These are phyloP conservation scores for Myxozyma kluyveri DNA, from an alignment of 805 yeast species.

Conservation along the genomic window DNA sequence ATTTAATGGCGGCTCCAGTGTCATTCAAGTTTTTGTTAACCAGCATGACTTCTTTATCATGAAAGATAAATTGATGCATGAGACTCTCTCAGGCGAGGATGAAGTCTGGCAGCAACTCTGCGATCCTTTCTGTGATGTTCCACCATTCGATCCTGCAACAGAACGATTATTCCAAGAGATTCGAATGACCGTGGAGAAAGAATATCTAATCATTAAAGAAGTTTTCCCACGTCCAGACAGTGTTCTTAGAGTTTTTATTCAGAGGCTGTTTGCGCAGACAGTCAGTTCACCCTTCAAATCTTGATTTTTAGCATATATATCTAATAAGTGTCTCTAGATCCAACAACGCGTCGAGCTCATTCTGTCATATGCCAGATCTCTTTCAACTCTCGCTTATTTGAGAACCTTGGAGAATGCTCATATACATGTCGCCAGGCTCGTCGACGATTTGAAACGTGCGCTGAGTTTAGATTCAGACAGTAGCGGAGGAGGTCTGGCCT, in stretches of 20 bases:
- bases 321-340: constrained; percentile 24
- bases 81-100: constrained; percentile 35
- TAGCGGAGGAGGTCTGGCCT: constrained; percentile 40
- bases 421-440: constrained; percentile 55
- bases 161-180: constrained; percentile 54
- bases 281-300: constrained; percentile 42
- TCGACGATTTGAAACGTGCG: constrained; percentile 62
- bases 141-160: constrained; percentile 53
- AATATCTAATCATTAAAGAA: constrained; percentile 66
- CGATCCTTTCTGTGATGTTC: constrained; percentile 54
- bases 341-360: constrained; percentile 50
- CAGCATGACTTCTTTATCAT: constrained; percentile 69
- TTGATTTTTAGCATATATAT: neutral
- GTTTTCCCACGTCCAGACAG: constrained; percentile 68
- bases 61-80: constrained; percentile 44
- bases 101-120: constrained; percentile 55
- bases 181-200: constrained; percentile 60
- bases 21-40: constrained; percentile 75
- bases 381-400: constrained; percentile 68
- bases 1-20: constrained; percentile 81
- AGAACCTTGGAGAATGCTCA: constrained; percentile 71
- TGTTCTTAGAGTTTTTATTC: constrained; percentile 68
- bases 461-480: constrained; percentile 42
- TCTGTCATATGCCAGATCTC: constrained; percentile 59
- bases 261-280: constrained; percentile 73